Conservation (phyloP, 352 stramenopile genomes). For the Phytophthora pini region DNA sequence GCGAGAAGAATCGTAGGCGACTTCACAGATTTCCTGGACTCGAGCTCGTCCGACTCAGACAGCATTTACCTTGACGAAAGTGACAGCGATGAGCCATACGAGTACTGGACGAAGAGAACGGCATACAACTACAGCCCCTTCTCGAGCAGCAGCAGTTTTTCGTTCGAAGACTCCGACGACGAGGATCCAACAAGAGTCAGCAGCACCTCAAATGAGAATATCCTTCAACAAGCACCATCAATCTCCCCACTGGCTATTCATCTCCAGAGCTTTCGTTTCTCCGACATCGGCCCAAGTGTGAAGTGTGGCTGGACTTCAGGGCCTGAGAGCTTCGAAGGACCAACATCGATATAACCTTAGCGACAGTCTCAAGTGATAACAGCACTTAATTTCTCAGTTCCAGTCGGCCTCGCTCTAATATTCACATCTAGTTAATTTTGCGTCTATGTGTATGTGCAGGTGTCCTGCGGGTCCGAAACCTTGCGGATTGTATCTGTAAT, state of each 20-base stretch:
- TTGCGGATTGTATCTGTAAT: slow-evolving; percentile 22
- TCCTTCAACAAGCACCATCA: background rate
- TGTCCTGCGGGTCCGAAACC: slow-evolving; percentile 23
- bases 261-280: background rate
- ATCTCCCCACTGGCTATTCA: background rate
- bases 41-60: slow-evolving; percentile 2
- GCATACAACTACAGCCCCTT: slow-evolving; percentile 21
- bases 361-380: no score
- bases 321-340: slow-evolving; percentile 4
- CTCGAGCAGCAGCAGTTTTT: slow-evolving; percentile 22
- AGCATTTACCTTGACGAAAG: background rate
- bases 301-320: slow-evolving; percentile 1
- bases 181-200: slow-evolving; percentile 1
- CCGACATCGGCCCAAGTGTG: slow-evolving; percentile 7
- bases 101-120: slow-evolving; percentile 16
- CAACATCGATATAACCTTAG: slow-evolving; percentile 16
- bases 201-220: background rate
- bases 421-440: background rate
- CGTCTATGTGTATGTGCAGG: slow-evolving; percentile 18
- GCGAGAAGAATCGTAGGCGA: slow-evolving; percentile 6
- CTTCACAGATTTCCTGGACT: slow-evolving; percentile 22
- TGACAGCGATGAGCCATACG: slow-evolving; percentile 10
- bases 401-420: no score
- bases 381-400: no score
- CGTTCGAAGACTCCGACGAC: slow-evolving; percentile 13